A percentile compares a stretch with the other conserved stretches of the same genome.
Evolutionary conservation across 441 rosid genomes (phyloP).

Genomic region (Lepidium campestre): DNA sequence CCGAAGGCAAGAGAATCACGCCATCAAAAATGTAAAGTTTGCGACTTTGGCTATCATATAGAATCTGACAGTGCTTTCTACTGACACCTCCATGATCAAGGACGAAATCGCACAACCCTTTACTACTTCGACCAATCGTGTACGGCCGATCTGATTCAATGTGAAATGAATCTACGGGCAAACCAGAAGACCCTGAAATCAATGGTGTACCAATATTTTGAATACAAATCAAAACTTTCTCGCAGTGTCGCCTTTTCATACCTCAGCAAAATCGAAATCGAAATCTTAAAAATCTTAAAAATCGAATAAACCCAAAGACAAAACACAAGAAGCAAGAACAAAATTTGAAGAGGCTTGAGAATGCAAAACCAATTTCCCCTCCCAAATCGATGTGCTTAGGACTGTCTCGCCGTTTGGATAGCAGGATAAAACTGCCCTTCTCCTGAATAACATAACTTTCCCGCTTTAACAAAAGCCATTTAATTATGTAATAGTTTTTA

Average conservation of each 20-base stretch:
- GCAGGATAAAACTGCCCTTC: background rate
- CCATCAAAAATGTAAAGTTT: constrained; percentile 61
- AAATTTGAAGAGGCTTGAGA: background rate
- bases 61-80: constrained; percentile 70
- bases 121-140: constrained; percentile 53
- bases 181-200: constrained; percentile 42
- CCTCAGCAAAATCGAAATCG: constrained; percentile 16
- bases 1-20: constrained; percentile 12
- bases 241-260: constrained; percentile 29
- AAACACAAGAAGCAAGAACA: background rate
- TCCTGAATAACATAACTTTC: background rate
- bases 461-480: background rate
- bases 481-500: no score
- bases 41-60: constrained; percentile 44
- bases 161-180: constrained; percentile 32
- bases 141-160: constrained; percentile 55
- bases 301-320: background rate
- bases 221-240: constrained; percentile 41
- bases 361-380: constrained; percentile 17
- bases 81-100: constrained; percentile 50
- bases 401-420: constrained; percentile 3
- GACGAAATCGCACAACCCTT: constrained; percentile 40
- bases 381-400: constrained; percentile 13
- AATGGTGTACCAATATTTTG: constrained; percentile 48
- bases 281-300: constrained; percentile 21